Base-by-base conservation (phyloP, 306 rosid genomes). In the Citrullus mucosospermus region DNA sequence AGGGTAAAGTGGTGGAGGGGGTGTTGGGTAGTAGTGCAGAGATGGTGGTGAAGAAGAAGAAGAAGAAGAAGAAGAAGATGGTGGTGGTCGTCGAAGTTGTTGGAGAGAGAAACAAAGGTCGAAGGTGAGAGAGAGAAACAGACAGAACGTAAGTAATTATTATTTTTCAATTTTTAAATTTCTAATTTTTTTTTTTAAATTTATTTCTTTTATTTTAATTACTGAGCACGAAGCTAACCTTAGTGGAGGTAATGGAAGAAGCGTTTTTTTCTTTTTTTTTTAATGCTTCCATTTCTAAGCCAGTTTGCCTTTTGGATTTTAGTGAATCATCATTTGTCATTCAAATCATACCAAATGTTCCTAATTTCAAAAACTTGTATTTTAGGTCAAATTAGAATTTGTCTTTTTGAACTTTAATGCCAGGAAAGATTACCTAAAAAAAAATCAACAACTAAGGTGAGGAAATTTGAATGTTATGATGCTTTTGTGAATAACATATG, bases 61-160 rank as follows among this genome's bases (percentile, higher is more conserved):
- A 46, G 51, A 46, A 10, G 15, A 48, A 48, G 15, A 12, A 48
- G 4, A 46, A 11, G 8, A 39, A 46, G 6, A 48, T 48, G 83
- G 83, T 77, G 85, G 72, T 65, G 85, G 70, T 55, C 65, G 60
- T 22, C 77, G 67, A 44, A 22, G 78, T 17, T 3, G 77, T 79
- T 65, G 80, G 80, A 75, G 62, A 80, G 70, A 82, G 86, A 84
- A 53, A 62, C 81, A 60, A 62, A 62, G 85, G 75, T 53, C 74
- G 83, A 85, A 60, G 76, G 30, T 0, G 56, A 30, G 60, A 50
- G 61, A 53, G 57, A 48, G 54, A 48, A 14, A 72, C 44, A 51
- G 55, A 50, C 43, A 20, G 32, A 54, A 54, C 58, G 48, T 74
- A 17, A 28, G 78, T 74, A 34, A 34, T 10, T 32, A 74, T 74